Evolutionary conservation across 169 alveolate species (phyloP).

Genomic region (Eimeria brunetti): DNA sequence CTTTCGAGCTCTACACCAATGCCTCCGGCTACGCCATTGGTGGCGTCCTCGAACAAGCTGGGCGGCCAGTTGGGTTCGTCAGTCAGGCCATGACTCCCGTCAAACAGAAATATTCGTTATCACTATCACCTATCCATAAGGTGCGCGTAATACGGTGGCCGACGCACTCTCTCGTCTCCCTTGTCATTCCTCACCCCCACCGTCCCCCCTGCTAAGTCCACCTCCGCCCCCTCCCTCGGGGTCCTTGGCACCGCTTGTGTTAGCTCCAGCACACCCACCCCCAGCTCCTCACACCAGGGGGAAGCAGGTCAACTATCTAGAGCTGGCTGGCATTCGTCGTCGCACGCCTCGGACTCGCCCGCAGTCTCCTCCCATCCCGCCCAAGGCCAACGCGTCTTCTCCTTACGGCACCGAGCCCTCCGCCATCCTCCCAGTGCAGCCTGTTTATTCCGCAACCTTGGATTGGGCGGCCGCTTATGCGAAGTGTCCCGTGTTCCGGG

Average conservation of each 20-base stretch:
- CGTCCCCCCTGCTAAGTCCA: no score
- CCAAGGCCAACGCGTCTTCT: neutral
- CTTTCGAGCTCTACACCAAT: neutral
- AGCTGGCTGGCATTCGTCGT: neutral
- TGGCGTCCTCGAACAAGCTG: neutral
- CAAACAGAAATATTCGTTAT: neutral
- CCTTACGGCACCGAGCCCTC: neutral
- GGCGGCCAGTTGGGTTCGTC: neutral
- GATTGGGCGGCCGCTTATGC: slow-evolving; percentile 7
- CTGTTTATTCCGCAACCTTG: neutral
- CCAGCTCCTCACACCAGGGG: neutral
- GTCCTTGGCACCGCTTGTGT: no score
- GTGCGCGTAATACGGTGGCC: neutral
- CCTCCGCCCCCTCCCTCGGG: no score
- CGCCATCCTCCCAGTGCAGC: neutral
- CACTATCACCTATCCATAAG: neutral
- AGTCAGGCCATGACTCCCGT: neutral
- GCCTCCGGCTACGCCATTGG: neutral
- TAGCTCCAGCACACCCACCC: no score
- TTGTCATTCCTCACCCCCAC: no score
- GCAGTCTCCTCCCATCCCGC: neutral
- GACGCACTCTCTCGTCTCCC: neutral
- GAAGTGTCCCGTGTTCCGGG: slow-evolving; percentile 25
- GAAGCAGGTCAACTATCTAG: neutral
- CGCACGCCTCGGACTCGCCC: neutral